Evolutionary conservation across 2,329 filamentous ascomycete genomes (phyloP).

Genomic region (Colletotrichum spaethianum): DNA sequence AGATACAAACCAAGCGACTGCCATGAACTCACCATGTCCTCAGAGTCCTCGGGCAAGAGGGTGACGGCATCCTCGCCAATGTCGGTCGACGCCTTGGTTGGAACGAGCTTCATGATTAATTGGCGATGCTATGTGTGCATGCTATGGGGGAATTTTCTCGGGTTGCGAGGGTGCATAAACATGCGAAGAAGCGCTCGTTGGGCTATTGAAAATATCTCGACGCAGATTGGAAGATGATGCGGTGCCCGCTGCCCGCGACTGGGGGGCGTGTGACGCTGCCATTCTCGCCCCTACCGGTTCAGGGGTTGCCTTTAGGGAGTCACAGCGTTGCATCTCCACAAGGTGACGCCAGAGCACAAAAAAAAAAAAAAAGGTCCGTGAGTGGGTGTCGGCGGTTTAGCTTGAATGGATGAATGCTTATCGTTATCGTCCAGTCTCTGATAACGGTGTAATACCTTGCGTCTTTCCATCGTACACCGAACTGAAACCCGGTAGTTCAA

Average conservation of each 20-base stretch:
- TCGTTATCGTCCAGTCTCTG: neutral
- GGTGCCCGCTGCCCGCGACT: neutral
- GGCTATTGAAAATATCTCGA: slow-evolving; percentile 30
- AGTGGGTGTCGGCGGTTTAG: neutral
- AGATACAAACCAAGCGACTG: neutral
- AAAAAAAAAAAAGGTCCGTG: neutral
- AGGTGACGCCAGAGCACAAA: neutral
- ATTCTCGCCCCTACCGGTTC: neutral
- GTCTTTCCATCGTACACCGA: no score
- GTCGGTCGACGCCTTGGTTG: slow-evolving; percentile 54
- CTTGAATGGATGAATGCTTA: neutral
- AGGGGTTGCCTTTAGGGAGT: slow-evolving; percentile 2
- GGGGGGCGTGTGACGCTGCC: slow-evolving; percentile 11
- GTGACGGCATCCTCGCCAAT: slow-evolving; percentile 58
- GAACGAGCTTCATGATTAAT: slow-evolving; percentile 54
- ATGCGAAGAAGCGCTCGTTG: neutral
- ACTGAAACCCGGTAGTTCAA: no score
- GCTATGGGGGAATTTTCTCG: neutral
- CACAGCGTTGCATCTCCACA: slow-evolving; percentile 2
- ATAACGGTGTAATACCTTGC: neutral
- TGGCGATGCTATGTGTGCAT: neutral
- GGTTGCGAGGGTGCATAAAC: neutral
- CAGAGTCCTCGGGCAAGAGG: slow-evolving; percentile 60
- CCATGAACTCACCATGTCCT: slow-evolving; percentile 59
- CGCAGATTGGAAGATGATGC: slow-evolving; percentile 31